These are phyloP conservation scores for Lasiodiplodia theobromae DNA, from an alignment of 2,329 filamentous ascomycete genomes.

Conservation along the genomic window DNA sequence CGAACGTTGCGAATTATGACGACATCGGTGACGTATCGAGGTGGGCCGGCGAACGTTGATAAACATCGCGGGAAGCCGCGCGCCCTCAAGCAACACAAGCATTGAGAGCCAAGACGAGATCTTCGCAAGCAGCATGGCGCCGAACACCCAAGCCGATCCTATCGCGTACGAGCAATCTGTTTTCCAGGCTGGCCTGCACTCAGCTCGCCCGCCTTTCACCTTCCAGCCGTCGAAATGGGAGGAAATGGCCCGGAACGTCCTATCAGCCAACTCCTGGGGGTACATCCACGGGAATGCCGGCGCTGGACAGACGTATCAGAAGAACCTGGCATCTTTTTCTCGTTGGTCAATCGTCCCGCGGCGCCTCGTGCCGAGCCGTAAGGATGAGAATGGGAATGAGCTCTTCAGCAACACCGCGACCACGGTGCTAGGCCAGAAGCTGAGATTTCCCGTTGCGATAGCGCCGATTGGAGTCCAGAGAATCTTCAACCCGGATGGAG, in stretches of 20 bases:
- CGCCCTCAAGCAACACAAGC: background rate
- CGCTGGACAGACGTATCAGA: constrained; percentile 40
- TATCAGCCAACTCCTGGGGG: constrained; percentile 43
- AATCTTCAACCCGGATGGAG: constrained; percentile 71
- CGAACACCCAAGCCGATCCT: background rate
- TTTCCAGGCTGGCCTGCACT: constrained; percentile 43
- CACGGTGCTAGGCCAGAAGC: constrained; percentile 41
- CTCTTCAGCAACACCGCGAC: constrained; percentile 21
- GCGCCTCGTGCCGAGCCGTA: constrained; percentile 24
- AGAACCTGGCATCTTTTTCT: constrained; percentile 39
- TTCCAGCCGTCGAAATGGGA: constrained; percentile 43
- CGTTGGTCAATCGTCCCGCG: constrained; percentile 38
- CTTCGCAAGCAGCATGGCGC: background rate
- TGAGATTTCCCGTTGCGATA: constrained; percentile 44
- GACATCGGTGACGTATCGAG: constrained; percentile 11
- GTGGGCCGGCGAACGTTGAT: background rate
- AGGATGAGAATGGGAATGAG: constrained; percentile 9
- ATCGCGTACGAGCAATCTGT: constrained; percentile 40
- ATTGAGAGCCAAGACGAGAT: background rate
- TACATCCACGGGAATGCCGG: constrained; percentile 46
- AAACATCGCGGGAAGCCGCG: background rate
- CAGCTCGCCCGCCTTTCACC: constrained; percentile 43
- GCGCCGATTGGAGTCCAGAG: constrained; percentile 74
- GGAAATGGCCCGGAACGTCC: constrained; percentile 36
- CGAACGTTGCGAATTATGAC: background rate